A percentile compares a stretch with the other conserved stretches of the same genome.
phyloP scores from a whole-genome alignment of 768 basidiomycete genomes.

The Panellus pusillus region DNA sequence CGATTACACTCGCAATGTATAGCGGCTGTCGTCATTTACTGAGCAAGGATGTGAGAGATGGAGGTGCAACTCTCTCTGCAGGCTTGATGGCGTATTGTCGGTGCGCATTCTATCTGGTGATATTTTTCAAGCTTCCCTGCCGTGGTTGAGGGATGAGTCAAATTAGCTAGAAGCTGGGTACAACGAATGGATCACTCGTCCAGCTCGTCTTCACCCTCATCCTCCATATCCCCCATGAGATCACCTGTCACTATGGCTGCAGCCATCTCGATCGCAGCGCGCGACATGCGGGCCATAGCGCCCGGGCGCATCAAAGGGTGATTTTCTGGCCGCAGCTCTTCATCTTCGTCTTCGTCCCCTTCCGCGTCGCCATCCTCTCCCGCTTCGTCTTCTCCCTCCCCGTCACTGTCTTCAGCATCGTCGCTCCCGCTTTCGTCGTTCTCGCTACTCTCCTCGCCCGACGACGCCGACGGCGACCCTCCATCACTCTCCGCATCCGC shows the following conservation, averaged over 20 bases:
- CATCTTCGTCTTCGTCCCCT: constrained; percentile 39
- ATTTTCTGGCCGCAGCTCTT: constrained; percentile 51
- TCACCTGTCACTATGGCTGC: constrained; percentile 62
- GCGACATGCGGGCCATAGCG: constrained; percentile 73
- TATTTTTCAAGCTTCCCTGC: too few species aligned
- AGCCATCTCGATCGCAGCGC: constrained; percentile 62
- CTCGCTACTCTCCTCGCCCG: constrained; percentile 26
- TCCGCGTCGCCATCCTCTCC: constrained; percentile 35
- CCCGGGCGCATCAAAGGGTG: constrained; percentile 68
- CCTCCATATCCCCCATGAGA: constrained; percentile 40
- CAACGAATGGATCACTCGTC: constrained; percentile 33
- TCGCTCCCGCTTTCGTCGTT: constrained; percentile 27
- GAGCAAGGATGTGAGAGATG: too few species aligned
- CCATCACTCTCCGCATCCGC: constrained; percentile 37
- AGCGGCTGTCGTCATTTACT: too few species aligned
- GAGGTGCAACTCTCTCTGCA: too few species aligned
- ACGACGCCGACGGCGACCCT: constrained; percentile 29
- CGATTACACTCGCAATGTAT: too few species aligned
- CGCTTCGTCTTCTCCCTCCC: constrained; percentile 32
- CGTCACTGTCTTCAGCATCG: constrained; percentile 33
- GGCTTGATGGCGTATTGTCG: too few species aligned
- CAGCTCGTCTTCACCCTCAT: constrained; percentile 54
- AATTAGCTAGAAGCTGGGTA: too few species aligned
- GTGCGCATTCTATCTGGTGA: too few species aligned
- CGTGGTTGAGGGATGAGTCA: too few species aligned